A percentile compares a stretch with the other conserved stretches of the same genome.
Conservation (phyloP, 2,329 filamentous ascomycete genomes). For the Rhexocercosporidium sp. region DNA sequence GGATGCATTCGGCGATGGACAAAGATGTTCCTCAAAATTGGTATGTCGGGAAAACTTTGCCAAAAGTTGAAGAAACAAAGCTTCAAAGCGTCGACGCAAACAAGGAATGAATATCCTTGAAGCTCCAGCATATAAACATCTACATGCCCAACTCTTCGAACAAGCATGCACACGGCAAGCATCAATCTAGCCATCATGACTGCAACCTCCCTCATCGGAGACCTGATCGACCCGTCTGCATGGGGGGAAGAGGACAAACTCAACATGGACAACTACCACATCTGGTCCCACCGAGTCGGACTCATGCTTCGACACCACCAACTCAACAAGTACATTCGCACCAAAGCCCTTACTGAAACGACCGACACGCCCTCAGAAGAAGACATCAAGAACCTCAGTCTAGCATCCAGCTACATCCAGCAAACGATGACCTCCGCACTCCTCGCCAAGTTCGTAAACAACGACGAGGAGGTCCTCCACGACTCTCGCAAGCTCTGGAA, state of each 20-base stretch:
- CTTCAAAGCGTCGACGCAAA: too few species aligned
- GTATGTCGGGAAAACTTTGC: neutral
- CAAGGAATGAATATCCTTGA: neutral
- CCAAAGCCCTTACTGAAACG: neutral
- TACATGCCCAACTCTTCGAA: neutral
- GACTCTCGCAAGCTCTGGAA: conserved; percentile 5
- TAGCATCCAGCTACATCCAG: conserved; percentile 7
- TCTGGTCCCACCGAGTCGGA: conserved; percentile 5
- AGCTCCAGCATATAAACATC: neutral
- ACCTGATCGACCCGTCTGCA: neutral
- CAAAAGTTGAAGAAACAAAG: neutral
- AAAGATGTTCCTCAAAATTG: neutral
- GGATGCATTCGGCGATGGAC: neutral
- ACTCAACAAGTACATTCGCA: conserved; percentile 3
- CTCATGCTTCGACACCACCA: conserved; percentile 5
- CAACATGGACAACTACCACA: conserved; percentile 1
- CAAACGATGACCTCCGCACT: neutral
- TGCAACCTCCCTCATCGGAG: neutral
- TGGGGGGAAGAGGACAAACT: neutral
- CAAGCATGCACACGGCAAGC: neutral
- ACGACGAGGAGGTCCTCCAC: neutral
- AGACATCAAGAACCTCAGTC: neutral
- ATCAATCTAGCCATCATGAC: neutral
- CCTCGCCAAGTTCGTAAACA: neutral
- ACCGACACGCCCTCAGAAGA: neutral